Conservation (phyloP, 805 yeast genomes). For the Scheffersomyces lignosus region DNA sequence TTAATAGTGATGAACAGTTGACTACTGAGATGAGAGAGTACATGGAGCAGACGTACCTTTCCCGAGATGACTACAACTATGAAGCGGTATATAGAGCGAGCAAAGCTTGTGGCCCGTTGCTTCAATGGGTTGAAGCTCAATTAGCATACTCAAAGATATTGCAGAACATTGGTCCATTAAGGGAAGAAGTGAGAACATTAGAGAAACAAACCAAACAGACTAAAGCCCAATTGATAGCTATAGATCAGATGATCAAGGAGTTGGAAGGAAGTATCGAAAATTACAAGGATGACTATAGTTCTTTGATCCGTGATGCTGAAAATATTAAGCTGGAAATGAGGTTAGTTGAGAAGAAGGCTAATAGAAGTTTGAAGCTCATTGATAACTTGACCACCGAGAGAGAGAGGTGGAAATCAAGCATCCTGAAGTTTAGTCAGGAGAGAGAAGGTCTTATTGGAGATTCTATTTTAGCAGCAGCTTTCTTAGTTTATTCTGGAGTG, state of each 20-base stretch:
- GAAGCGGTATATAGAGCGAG: slow-evolving; percentile 85
- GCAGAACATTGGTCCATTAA: slow-evolving; percentile 71
- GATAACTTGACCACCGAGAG: slow-evolving; percentile 67
- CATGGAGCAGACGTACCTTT: slow-evolving; percentile 62
- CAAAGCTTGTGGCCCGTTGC: slow-evolving; percentile 90
- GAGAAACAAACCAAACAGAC: slow-evolving; percentile 64
- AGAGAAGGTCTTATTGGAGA: slow-evolving; percentile 60
- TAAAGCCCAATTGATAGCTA: slow-evolving; percentile 67
- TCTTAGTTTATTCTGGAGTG: slow-evolving; percentile 59
- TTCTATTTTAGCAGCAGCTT: slow-evolving; percentile 62
- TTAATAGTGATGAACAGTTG: slow-evolving; percentile 62
- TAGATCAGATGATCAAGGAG: slow-evolving; percentile 79
- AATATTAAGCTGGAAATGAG: slow-evolving; percentile 69
- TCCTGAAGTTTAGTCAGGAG: slow-evolving; percentile 48
- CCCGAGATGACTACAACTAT: slow-evolving; percentile 62
- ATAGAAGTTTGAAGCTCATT: slow-evolving; percentile 60
- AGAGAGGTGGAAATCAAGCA: slow-evolving; percentile 67
- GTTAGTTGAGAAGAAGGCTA: slow-evolving; percentile 57
- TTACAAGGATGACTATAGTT: slow-evolving; percentile 69
- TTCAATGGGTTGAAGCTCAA: slow-evolving; percentile 90
- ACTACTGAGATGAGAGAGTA: slow-evolving; percentile 49
- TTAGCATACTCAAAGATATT: slow-evolving; percentile 71
- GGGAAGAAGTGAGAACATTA: slow-evolving; percentile 59
- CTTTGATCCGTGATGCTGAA: slow-evolving; percentile 77
- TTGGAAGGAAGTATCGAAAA: slow-evolving; percentile 64